A percentile compares a stretch with the other conserved stretches of the same genome.
phyloP scores from a whole-genome alignment of 2,329 filamentous ascomycete genomes.

The Epichloe sp. region DNA sequence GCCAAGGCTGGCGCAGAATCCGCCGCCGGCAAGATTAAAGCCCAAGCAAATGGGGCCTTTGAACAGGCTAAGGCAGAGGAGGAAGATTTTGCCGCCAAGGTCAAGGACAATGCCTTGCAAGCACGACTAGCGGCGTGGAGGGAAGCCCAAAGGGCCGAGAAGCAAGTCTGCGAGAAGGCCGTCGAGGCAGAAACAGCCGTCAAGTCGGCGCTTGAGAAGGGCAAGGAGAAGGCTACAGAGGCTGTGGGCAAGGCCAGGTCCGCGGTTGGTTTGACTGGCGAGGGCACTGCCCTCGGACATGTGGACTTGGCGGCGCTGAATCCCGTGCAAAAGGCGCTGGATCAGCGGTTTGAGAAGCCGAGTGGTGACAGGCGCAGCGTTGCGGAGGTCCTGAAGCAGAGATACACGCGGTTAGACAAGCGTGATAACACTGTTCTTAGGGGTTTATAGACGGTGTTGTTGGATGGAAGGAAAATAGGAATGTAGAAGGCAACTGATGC shows the following conservation, averaged over 20 bases:
- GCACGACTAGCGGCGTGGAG: constrained; percentile 14
- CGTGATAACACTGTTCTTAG: constrained; percentile 32
- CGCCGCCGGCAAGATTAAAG: constrained; percentile 14
- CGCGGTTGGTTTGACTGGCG: constrained; percentile 19
- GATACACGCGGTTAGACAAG: constrained; percentile 37
- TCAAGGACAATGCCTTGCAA: constrained; percentile 16
- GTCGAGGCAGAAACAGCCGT: constrained; percentile 25
- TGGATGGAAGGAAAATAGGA: neutral
- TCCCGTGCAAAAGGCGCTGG: constrained; percentile 36
- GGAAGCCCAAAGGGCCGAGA: constrained; percentile 11
- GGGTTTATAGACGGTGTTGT: constrained; percentile 18
- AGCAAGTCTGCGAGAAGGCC: constrained; percentile 15
- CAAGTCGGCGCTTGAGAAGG: constrained; percentile 25
- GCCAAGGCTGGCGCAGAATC: constrained; percentile 14
- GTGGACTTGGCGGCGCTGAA: constrained; percentile 11
- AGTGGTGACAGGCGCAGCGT: constrained; percentile 32
- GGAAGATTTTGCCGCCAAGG: constrained; percentile 15
- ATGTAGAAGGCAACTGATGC: neutral
- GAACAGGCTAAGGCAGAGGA: constrained; percentile 16
- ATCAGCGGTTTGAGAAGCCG: constrained; percentile 36
- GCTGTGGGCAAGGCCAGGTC: constrained; percentile 25
- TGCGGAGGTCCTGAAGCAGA: constrained; percentile 39
- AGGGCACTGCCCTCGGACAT: constrained; percentile 8
- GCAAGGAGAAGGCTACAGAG: constrained; percentile 28
- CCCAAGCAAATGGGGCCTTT: constrained; percentile 24